Percentiles rank a stretch among this genome's conserved stretches.
Evolutionary conservation across 2,329 filamentous ascomycete species (phyloP).

Genomic region (Neonectria ditissima): DNA sequence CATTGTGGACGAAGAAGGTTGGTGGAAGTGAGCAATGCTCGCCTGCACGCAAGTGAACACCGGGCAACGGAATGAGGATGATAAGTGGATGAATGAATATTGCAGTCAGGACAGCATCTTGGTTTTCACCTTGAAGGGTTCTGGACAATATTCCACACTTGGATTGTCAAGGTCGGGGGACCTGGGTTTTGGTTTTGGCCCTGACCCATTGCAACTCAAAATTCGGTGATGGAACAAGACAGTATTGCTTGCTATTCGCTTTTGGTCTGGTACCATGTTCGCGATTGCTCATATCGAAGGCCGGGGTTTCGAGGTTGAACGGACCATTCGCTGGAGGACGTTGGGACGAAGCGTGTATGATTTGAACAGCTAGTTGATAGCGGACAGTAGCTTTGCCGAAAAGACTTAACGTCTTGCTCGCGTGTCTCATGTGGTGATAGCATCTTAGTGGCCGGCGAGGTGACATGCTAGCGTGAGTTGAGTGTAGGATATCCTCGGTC

Average conservation of each 20-base stretch:
- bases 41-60: constrained; percentile 25
- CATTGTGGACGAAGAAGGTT: constrained; percentile 37
- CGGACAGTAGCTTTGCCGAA: neutral
- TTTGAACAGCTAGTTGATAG: neutral
- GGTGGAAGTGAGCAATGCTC: constrained; percentile 20
- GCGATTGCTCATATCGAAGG: neutral
- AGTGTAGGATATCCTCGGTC: neutral
- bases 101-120: neutral
- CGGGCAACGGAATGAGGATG: neutral
- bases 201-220: neutral
- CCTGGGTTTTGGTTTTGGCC: no score
- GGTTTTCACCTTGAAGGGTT: neutral
- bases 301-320: neutral
- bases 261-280: neutral
- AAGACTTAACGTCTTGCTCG: neutral
- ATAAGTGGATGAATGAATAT: neutral
- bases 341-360: neutral
- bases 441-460: neutral
- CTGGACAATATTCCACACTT: constrained; percentile 1
- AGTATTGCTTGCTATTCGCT: neutral
- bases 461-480: neutral
- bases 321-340: constrained; percentile 1
- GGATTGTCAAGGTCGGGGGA: neutral
- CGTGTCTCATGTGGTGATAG: no score
- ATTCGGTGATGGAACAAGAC: neutral